These are phyloP conservation scores for Starmerella gropengiesseri DNA, from an alignment of 805 yeast genomes.

Conservation along the genomic window DNA sequence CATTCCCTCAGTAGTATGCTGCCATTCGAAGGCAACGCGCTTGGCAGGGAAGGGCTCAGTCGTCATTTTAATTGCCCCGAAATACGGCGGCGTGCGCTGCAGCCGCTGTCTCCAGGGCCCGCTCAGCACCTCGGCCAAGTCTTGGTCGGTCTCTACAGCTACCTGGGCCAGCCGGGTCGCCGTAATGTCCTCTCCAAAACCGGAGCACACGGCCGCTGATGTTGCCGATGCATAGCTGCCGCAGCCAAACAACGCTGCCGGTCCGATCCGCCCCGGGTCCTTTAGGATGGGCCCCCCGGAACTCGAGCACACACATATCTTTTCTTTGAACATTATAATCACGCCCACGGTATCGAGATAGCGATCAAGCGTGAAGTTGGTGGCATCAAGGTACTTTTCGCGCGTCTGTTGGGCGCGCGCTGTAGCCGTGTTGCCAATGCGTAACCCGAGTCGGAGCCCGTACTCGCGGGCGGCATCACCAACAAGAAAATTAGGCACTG, in stretches of 20 bases:
- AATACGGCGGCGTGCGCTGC: not conserved
- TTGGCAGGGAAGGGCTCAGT: not conserved
- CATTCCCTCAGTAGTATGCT: slow-evolving; percentile 21
- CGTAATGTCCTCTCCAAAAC: slow-evolving; percentile 35
- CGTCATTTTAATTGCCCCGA: not conserved
- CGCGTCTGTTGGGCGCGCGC: not conserved
- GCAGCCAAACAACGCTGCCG: slow-evolving; percentile 35
- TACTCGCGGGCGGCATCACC: slow-evolving; percentile 30
- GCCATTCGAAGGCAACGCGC: slow-evolving; percentile 18
- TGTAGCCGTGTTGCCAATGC: not conserved
- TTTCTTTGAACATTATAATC: slow-evolving; percentile 26
- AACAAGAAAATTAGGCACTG: slow-evolving; percentile 26
- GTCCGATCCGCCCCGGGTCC: slow-evolving; percentile 34
- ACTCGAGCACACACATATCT: slow-evolving; percentile 29
- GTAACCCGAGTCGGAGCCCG: slow-evolving; percentile 12
- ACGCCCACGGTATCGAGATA: slow-evolving; percentile 35
- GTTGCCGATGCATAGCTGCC: slow-evolving; percentile 25
- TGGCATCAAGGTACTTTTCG: not conserved
- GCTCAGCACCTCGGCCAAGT: not conserved
- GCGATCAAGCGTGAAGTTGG: not conserved
- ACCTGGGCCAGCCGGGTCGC: slow-evolving; percentile 25
- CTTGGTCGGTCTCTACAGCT: slow-evolving; percentile 1
- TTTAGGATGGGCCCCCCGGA: slow-evolving; percentile 35
- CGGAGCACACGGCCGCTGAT: slow-evolving; percentile 28
- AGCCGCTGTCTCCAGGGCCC: slow-evolving; percentile 4